Percentiles rank a stretch among this genome's conserved stretches.
Conservation (phyloP, 169 alveolate species). For the Plasmodium yoelii region DNA sequence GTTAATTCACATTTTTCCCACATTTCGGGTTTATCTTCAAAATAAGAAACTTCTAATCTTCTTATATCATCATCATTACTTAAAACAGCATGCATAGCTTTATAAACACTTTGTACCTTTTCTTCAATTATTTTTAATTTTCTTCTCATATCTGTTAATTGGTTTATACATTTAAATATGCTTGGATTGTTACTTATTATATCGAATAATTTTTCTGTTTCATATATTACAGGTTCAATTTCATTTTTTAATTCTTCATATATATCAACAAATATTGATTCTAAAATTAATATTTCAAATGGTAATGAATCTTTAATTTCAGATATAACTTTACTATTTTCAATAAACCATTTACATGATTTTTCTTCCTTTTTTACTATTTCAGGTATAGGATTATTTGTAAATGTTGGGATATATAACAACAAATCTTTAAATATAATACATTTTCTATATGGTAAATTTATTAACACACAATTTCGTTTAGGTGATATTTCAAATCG, state of each 20-base stretch:
- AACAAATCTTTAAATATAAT: conserved; percentile 72
- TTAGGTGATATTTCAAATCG: conserved; percentile 76
- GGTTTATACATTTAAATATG: conserved; percentile 79
- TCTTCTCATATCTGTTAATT: conserved; percentile 81
- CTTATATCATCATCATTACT: conserved; percentile 82
- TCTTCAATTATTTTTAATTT: conserved; percentile 79
- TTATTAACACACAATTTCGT: conserved; percentile 67
- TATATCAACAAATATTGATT: conserved; percentile 80
- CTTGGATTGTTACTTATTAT: conserved; percentile 79
- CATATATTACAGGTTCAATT: conserved; percentile 78
- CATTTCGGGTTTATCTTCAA: conserved; percentile 79
- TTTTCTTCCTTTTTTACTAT: conserved; percentile 61
- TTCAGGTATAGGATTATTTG: conserved; percentile 60
- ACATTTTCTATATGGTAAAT: conserved; percentile 71
- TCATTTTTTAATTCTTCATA: conserved; percentile 79
- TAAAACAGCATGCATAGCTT: conserved; percentile 80
- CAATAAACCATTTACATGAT: conserved; percentile 71
- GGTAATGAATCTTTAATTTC: conserved; percentile 77
- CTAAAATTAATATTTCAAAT: conserved; percentile 80
- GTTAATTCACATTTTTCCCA: conserved; percentile 83
- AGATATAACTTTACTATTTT: conserved; percentile 72
- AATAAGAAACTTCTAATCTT: conserved; percentile 83
- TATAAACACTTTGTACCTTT: conserved; percentile 80
- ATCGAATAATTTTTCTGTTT: conserved; percentile 78
- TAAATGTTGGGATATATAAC: conserved; percentile 65